Percentiles rank a stretch among this genome's conserved stretches.
phyloP scores from a whole-genome alignment of 257 asterid species.

The Solanum acaule region DNA sequence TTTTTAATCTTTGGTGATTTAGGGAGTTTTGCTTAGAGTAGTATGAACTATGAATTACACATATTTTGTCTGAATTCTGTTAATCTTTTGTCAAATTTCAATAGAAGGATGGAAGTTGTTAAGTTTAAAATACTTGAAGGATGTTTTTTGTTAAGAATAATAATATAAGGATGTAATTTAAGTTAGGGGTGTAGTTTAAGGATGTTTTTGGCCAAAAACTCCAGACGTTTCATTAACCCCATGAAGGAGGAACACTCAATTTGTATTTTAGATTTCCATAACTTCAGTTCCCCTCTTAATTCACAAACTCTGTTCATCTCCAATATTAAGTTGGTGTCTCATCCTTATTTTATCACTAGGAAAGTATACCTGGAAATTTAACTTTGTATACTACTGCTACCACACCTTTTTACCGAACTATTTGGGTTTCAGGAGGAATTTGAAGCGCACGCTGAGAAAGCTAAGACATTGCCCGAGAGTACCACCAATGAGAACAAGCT shows the following conservation, averaged over 20 bases:
- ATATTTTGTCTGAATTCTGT: too few relatives aligned
- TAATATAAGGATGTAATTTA: too few relatives aligned
- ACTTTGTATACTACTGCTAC: neutral
- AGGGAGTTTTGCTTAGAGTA: too few relatives aligned
- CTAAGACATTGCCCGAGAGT: constrained; percentile 69
- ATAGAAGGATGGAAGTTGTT: too few relatives aligned
- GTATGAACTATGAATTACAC: too few relatives aligned
- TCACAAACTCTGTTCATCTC: neutral
- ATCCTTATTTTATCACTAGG: neutral
- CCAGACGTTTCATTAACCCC: neutral
- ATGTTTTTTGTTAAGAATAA: too few relatives aligned
- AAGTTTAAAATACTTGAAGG: too few relatives aligned
- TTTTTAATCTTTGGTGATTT: too few relatives aligned
- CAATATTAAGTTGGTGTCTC: neutral
- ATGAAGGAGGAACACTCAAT: neutral
- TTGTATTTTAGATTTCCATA: neutral
- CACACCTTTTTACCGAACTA: neutral
- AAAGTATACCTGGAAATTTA: neutral
- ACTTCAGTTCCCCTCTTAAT: neutral
- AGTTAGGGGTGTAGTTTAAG: too few relatives aligned
- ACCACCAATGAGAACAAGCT: constrained; percentile 66
- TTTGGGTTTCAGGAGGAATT: constrained; percentile 65
- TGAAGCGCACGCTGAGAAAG: constrained; percentile 81
- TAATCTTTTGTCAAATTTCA: too few relatives aligned
- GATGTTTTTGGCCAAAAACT: too few relatives aligned